phyloP scores from a whole-genome alignment of 2,329 filamentous ascomycete species.

The Boeremia lycopersici region DNA sequence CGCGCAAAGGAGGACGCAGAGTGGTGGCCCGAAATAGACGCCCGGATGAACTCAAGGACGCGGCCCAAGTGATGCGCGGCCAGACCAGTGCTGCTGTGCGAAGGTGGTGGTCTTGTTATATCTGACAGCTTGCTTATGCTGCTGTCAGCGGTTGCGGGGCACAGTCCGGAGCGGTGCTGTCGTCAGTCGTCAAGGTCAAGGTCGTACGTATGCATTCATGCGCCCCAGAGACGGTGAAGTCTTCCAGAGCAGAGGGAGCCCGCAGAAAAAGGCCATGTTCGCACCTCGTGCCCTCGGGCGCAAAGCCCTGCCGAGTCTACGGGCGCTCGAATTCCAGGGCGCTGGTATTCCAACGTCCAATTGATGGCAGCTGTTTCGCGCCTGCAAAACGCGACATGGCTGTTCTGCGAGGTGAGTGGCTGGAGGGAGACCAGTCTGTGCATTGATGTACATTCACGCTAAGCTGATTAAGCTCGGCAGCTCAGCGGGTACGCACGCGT shows the following conservation, averaged over 20 bases:
- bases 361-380: constrained; percentile 38
- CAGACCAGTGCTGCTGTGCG: constrained; percentile 39
- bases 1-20: constrained; percentile 33
- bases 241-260: constrained; percentile 17
- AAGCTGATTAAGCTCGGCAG: constrained; percentile 23
- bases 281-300: constrained; percentile 28
- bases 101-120: constrained; percentile 30
- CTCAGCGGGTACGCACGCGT: constrained; percentile 24
- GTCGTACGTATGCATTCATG: constrained; percentile 26
- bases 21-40: constrained; percentile 49
- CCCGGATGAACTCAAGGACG: constrained; percentile 45
- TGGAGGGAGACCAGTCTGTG: constrained; percentile 24
- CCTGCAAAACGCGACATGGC: constrained; percentile 36
- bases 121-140: constrained; percentile 36
- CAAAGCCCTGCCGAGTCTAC: constrained; percentile 24
- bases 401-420: constrained; percentile 35
- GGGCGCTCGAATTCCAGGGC: constrained; percentile 26
- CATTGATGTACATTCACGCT: constrained; percentile 27
- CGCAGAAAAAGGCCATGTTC: constrained; percentile 21
- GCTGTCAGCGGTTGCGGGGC: constrained; percentile 25
- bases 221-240: constrained; percentile 21
- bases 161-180: constrained; percentile 18
- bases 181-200: constrained; percentile 19
- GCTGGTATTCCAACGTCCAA: constrained; percentile 28
- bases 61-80: constrained; percentile 38